These are phyloP conservation scores for Rhizopogon vinicolor DNA, from an alignment of 768 basidiomycete species.

Conservation along the genomic window DNA sequence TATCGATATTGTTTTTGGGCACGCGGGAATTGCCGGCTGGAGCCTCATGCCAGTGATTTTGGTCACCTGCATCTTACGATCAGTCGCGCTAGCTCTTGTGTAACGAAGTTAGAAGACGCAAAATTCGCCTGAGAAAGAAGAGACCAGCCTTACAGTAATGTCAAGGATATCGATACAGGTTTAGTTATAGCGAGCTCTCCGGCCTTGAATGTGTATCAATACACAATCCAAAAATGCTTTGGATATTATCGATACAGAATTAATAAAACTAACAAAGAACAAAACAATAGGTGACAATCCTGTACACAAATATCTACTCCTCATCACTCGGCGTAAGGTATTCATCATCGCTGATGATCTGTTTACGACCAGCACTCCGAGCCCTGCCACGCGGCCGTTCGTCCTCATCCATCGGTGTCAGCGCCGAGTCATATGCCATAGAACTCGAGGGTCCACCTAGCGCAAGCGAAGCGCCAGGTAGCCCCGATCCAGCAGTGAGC, in stretches of 20 bases:
- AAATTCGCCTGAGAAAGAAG: no score
- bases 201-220: slow-evolving; percentile 17
- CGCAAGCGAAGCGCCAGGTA: slow-evolving; percentile 64
- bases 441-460: slow-evolving; percentile 22
- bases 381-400: slow-evolving; percentile 58
- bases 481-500: slow-evolving; percentile 58
- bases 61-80: no score
- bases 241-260: not conserved
- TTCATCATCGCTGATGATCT: slow-evolving; percentile 70
- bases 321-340: slow-evolving; percentile 76
- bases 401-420: slow-evolving; percentile 82
- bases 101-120: no score
- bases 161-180: no score
- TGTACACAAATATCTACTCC: slow-evolving; percentile 37
- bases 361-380: slow-evolving; percentile 59
- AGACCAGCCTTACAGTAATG: no score
- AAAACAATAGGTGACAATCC: not conserved
- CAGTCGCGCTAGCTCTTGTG: no score
- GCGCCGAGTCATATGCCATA: slow-evolving; percentile 54
- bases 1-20: no score
- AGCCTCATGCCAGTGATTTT: no score
- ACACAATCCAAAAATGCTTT: not conserved
- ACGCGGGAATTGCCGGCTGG: no score
- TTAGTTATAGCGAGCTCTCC: no score
- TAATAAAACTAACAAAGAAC: not conserved